Conservation (phyloP, 345 rosid genomes). For the Dipteronia sinensis region DNA sequence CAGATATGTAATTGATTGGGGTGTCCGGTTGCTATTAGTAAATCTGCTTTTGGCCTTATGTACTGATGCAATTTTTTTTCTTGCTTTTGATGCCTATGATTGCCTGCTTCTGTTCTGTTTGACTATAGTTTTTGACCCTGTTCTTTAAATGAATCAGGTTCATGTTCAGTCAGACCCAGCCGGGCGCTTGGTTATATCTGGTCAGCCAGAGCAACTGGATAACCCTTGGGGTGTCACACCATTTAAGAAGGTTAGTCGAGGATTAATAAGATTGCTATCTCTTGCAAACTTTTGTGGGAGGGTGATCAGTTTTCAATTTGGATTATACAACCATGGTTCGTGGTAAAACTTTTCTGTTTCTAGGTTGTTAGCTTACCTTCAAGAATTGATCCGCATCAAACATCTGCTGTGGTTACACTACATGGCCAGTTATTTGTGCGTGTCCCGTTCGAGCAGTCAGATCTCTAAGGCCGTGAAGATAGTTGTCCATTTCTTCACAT, state of each 20-base stretch:
- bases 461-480: slow-evolving; percentile 15
- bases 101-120: not conserved
- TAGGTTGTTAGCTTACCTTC: slow-evolving; percentile 70
- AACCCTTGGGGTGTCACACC: slow-evolving; percentile 81
- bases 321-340: not conserved
- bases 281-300: not conserved
- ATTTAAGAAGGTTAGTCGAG: slow-evolving; percentile 57
- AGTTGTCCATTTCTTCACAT: slow-evolving; percentile 2
- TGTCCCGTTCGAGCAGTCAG: slow-evolving; percentile 54
- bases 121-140: not conserved
- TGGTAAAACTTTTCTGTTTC: not conserved
- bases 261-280: not conserved
- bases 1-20: not conserved
- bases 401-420: slow-evolving; percentile 75
- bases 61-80: not conserved
- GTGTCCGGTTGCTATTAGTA: not conserved
- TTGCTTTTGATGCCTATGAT: not conserved
- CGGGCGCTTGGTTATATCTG: slow-evolving; percentile 70
- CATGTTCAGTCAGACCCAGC: slow-evolving; percentile 79
- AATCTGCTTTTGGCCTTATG: not conserved
- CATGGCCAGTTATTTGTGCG: slow-evolving; percentile 74
- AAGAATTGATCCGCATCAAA: slow-evolving; percentile 69
- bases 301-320: not conserved
- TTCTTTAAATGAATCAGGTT: slow-evolving; percentile 42
- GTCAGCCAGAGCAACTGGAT: slow-evolving; percentile 63